Evolutionary conservation across 768 basidiomycete genomes (phyloP).

Genomic region (Panaeolus cyanescens): DNA sequence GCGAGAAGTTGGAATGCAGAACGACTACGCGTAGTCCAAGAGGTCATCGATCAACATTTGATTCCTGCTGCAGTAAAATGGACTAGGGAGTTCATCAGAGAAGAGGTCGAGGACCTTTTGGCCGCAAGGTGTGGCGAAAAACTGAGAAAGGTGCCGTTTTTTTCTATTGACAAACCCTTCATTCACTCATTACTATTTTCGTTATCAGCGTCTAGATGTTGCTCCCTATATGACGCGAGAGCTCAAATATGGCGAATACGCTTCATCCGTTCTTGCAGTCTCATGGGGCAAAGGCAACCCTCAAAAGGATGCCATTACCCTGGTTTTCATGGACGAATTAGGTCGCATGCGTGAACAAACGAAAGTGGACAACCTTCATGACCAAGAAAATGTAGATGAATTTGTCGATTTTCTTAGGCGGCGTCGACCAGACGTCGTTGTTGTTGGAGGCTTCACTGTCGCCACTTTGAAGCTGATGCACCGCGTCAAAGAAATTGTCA

Average conservation of each 20-base stretch:
- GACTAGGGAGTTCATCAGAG: constrained; percentile 85
- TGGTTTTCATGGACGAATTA: constrained; percentile 85
- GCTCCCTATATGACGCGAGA: constrained; percentile 68
- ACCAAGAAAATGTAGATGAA: constrained; percentile 65
- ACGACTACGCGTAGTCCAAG: constrained; percentile 74
- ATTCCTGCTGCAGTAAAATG: constrained; percentile 85
- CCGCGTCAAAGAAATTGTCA: constrained; percentile 59
- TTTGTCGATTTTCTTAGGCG: constrained; percentile 83
- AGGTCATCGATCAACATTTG: constrained; percentile 79
- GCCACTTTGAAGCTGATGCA: constrained; percentile 72
- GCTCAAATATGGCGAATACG: constrained; percentile 68
- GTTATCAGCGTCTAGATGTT: constrained; percentile 73
- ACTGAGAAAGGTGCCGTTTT: constrained; percentile 63
- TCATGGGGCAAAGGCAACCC: constrained; percentile 97
- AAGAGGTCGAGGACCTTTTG: constrained; percentile 87
- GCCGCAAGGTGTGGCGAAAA: constrained; percentile 66
- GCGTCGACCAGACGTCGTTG: constrained; percentile 85
- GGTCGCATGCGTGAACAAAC: constrained; percentile 91
- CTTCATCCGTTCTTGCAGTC: constrained; percentile 82
- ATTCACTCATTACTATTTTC: constrained; percentile 6
- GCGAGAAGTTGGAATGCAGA: constrained; percentile 92
- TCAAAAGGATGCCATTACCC: constrained; percentile 82
- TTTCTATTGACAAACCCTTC: background rate
- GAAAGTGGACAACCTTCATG: constrained; percentile 85
- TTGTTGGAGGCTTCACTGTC: constrained; percentile 86